Evolutionary conservation across 441 rosid genomes (phyloP).

Genomic region (Gossypium gossypioides): DNA sequence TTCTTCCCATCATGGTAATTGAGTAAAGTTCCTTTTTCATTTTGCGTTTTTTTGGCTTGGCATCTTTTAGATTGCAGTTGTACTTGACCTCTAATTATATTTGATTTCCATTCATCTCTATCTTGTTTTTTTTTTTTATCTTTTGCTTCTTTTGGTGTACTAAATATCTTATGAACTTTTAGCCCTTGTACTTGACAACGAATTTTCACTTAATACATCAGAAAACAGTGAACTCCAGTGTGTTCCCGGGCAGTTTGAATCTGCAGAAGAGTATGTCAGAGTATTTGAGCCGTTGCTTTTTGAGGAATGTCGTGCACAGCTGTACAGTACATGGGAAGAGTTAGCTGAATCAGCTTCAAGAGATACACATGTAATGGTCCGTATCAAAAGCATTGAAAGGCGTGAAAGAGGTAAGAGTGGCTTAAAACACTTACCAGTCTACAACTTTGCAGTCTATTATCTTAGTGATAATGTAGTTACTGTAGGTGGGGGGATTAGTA

Average conservation of each 20-base stretch:
- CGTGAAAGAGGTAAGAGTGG: conserved; percentile 68
- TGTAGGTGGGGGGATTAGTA: background rate
- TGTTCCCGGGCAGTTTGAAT: conserved; percentile 86
- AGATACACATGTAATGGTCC: conserved; percentile 56
- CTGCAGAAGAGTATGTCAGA: conserved; percentile 75
- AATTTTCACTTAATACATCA: conserved; percentile 21
- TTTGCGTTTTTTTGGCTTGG: no score
- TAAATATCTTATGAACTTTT: background rate
- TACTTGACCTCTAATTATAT: background rate
- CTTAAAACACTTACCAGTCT: background rate
- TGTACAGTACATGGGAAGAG: conserved; percentile 92
- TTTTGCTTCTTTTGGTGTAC: background rate
- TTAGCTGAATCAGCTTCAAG: conserved; percentile 48
- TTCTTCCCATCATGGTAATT: background rate
- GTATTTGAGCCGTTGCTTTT: conserved; percentile 96
- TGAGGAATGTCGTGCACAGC: conserved; percentile 96
- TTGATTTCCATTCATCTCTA: background rate
- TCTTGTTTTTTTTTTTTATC: background rate
- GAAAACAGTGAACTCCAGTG: conserved; percentile 82
- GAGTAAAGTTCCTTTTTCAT: background rate
- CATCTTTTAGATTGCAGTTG: background rate
- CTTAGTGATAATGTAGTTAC: background rate
- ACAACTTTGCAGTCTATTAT: background rate
- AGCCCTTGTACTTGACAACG: background rate
- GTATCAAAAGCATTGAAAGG: conserved; percentile 65